phyloP scores from a whole-genome alignment of 2,329 filamentous ascomycete genomes.

The Colletotrichum kahawae region DNA sequence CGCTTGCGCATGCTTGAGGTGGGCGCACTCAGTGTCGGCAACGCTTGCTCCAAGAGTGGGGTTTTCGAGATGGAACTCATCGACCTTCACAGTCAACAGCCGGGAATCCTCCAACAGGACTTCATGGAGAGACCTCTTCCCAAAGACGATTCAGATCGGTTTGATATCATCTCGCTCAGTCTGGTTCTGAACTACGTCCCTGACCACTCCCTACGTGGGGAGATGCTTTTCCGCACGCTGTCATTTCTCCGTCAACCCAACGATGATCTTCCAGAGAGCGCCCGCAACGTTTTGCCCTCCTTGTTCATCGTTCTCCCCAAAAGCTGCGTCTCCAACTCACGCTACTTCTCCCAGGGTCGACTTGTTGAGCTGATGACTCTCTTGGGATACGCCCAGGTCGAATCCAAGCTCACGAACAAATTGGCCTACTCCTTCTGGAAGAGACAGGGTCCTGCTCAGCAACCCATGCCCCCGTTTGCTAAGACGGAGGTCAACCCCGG shows the following conservation, averaged over 20 bases:
- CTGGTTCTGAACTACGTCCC: constrained; percentile 95
- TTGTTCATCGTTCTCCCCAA: constrained; percentile 90
- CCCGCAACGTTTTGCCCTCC: constrained; percentile 59
- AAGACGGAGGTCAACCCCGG: constrained; percentile 84
- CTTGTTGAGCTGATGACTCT: constrained; percentile 76
- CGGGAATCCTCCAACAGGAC: constrained; percentile 84
- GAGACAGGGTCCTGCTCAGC: constrained; percentile 34
- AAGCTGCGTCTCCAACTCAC: constrained; percentile 87
- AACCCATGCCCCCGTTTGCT: constrained; percentile 48
- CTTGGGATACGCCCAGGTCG: constrained; percentile 72
- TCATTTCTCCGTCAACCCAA: constrained; percentile 64
- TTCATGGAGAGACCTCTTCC: constrained; percentile 91
- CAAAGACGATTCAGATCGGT: constrained; percentile 61
- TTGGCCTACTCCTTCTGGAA: constrained; percentile 90
- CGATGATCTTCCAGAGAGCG: constrained; percentile 20
- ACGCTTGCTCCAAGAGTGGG: constrained; percentile 78
- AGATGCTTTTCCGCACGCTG: constrained; percentile 82
- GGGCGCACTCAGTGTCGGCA: constrained; percentile 82
- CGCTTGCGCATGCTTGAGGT: constrained; percentile 81
- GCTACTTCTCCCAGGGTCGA: constrained; percentile 79
- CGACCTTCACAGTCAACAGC: constrained; percentile 85
- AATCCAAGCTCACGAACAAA: constrained; percentile 79
- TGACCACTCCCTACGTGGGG: constrained; percentile 73
- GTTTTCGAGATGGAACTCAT: constrained; percentile 81
- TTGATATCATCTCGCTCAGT: constrained; percentile 91